These are phyloP conservation scores for Astragalus membranaceus DNA, from an alignment of 306 rosid species.

Conservation along the genomic window DNA sequence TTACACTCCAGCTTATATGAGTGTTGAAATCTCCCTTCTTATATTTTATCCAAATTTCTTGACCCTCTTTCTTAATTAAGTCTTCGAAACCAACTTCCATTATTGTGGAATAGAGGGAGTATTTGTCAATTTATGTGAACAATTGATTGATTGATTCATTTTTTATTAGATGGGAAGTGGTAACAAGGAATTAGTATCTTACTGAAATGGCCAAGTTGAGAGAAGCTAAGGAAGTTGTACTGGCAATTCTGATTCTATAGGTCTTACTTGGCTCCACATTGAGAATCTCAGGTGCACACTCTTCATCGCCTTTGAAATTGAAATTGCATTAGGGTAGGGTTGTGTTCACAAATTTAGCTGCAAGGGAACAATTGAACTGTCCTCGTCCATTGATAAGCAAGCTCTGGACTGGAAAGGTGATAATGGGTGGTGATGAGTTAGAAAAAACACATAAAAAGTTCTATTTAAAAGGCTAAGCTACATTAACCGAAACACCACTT, in stretches of 20 bases:
- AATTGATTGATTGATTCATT: not conserved
- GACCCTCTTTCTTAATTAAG: not conserved
- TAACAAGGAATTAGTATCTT: not conserved
- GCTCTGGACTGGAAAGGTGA: slow-evolving; percentile 30
- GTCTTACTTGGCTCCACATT: slow-evolving; percentile 61
- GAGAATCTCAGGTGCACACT: slow-evolving; percentile 65
- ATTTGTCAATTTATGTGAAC: not conserved
- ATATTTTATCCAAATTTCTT: not conserved
- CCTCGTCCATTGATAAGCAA: slow-evolving; percentile 76
- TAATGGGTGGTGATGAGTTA: not conserved
- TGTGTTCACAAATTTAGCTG: slow-evolving; percentile 26
- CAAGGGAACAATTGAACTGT: slow-evolving; percentile 67
- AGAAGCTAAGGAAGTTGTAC: slow-evolving; percentile 72
- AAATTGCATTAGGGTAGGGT: slow-evolving; percentile 26
- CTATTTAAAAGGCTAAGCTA: no score
- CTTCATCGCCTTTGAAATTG: slow-evolving; percentile 42
- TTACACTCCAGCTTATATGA: no score
- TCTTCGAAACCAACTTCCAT: not conserved
- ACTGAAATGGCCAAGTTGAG: slow-evolving; percentile 83
- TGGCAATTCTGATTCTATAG: slow-evolving; percentile 65
- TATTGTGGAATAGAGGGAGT: not conserved
- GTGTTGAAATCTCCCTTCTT: not conserved
- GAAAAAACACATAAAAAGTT: not conserved
- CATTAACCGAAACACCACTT: no score
- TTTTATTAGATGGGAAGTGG: not conserved